Evolutionary conservation across 2,329 filamentous ascomycete genomes (phyloP).

Genomic region (Botryotinia narcissicola): DNA sequence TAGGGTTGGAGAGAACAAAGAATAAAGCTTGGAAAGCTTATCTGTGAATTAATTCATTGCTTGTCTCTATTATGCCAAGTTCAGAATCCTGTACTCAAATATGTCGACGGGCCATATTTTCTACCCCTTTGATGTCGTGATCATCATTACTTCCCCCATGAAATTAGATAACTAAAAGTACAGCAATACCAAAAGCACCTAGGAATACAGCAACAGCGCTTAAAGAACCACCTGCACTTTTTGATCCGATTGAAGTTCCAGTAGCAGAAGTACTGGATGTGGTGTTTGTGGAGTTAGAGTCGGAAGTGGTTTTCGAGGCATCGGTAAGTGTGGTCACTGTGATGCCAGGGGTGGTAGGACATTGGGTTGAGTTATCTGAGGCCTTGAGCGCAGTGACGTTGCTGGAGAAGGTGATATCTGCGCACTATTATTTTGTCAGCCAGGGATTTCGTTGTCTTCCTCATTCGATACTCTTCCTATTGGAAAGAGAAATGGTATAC

Average conservation of each 20-base stretch:
- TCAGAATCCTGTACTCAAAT: neutral
- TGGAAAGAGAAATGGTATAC: neutral
- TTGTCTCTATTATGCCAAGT: neutral
- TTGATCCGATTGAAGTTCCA: neutral
- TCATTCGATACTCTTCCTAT: neutral
- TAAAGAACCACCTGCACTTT: neutral
- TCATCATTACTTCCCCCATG: neutral
- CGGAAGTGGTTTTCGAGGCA: neutral
- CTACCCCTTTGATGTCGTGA: neutral
- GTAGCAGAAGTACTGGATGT: neutral
- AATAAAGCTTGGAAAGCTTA: neutral
- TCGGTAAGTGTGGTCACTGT: neutral
- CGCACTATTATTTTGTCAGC: conserved; percentile 1
- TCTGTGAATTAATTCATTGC: neutral
- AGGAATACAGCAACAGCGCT: neutral
- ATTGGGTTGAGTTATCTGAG: neutral
- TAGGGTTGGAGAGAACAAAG: neutral
- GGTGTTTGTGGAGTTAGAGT: neutral
- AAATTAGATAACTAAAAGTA: neutral
- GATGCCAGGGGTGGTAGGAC: conserved; percentile 2
- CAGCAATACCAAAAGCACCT: neutral
- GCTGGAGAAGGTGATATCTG: conserved; percentile 16
- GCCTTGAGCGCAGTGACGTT: neutral
- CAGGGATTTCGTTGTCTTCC: too few relatives aligned
- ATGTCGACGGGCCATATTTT: neutral